Base-by-base conservation (phyloP, 345 rosid species). In the Mercurialis annua region DNA sequence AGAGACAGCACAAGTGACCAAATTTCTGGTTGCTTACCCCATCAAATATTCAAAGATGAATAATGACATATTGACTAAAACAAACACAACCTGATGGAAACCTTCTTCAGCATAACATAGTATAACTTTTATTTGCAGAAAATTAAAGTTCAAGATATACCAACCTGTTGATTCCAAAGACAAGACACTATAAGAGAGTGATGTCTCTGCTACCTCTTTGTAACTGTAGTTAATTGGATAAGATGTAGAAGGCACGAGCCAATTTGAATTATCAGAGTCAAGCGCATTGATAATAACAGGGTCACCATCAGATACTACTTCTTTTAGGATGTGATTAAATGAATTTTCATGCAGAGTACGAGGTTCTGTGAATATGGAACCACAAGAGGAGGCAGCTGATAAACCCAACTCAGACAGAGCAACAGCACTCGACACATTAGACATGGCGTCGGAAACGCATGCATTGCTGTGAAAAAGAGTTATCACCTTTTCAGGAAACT, bases 131-230 rank as follows among this genome's bases (percentile, higher is more conserved):
- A 5, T 17, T 48, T n/a, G 18, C 44, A 57, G 9, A 17, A 51
- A 50, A 27, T 8, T 0, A 34, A 52, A 40, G 10, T 12, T 47
- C 40, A 20, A 17, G 29, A 68, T 76, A 65, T 64, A 80, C 82
- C 36, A 75, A 87, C 86, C 86, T 67, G 59, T n/a, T 49, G 77
- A 71, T 47, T 67, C 70, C 51, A 48, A 0, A 16, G 84, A 40
- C 31, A 68, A 54, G 43, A 51, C 77, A 80, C 57, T 64, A 57
- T 77, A 60, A 36, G 60, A 48, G 2, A 36, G 40, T 53, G 18
- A 38, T 40, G 44, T 46, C 67, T 54, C 66, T 23, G 51, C 59
- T 29, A 52, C 71, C 50, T 67, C 48, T 23, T 62, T 70, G 72
- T 77, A 67, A 56, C 31, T 23, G 10, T 69, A 49, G 21, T 31